These are phyloP conservation scores for Lactarius quietus DNA, from an alignment of 768 basidiomycete species.

Conservation along the genomic window DNA sequence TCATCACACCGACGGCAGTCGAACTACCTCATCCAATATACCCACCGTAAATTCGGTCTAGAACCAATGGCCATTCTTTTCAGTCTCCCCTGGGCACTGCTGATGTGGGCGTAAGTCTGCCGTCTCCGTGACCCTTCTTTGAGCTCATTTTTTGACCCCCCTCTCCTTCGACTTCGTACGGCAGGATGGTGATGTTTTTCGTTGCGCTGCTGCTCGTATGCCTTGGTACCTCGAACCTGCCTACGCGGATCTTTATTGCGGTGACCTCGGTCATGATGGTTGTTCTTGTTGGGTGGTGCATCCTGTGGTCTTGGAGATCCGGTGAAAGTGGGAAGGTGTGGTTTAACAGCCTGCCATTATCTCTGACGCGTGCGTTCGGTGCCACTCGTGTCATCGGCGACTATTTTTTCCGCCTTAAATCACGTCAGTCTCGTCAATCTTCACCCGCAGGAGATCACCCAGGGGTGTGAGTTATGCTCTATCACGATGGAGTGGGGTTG, in stretches of 20 bases:
- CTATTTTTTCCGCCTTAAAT: neutral
- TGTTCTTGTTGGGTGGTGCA: neutral
- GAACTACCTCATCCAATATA: constrained; percentile 24
- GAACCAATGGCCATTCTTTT: constrained; percentile 45
- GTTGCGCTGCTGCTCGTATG: constrained; percentile 11
- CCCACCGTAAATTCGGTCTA: neutral
- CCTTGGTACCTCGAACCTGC: constrained; percentile 2
- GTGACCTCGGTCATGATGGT: neutral
- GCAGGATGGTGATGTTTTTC: constrained; percentile 16
- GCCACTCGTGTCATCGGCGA: neutral
- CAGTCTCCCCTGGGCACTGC: constrained; percentile 50
- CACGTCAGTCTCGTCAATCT: neutral
- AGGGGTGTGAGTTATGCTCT: too few species aligned
- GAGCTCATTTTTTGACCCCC: neutral
- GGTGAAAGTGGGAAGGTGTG: neutral
- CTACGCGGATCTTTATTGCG: constrained; percentile 2
- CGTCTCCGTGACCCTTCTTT: neutral
- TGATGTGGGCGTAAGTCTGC: constrained; percentile 54
- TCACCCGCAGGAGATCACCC: neutral
- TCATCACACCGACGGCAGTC: constrained; percentile 15
- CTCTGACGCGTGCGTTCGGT: neutral
- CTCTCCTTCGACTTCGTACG: neutral
- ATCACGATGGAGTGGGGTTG: neutral
- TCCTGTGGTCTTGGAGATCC: neutral
- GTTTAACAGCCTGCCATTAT: neutral